Conservation (phyloP, 1,284 basidiomycete species). For the Apiotrichum veenhuisii region DNA sequence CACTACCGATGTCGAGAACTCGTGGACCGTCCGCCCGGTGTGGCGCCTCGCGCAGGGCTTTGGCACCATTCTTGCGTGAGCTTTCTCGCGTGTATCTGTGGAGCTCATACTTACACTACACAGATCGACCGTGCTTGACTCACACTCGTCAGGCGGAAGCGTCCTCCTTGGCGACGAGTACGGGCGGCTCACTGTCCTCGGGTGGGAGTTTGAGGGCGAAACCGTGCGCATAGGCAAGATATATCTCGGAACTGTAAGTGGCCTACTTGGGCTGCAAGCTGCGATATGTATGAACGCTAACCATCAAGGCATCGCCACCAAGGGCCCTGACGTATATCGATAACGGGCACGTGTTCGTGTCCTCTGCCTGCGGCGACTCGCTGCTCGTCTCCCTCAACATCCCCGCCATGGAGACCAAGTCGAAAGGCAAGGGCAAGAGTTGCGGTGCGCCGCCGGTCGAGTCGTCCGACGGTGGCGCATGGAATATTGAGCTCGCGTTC, state of each 20-base stretch:
- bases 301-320: constrained; percentile 64
- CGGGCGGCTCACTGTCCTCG: constrained; percentile 66
- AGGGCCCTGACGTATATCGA: constrained; percentile 73
- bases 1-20: constrained; percentile 14
- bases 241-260: constrained; percentile 69
- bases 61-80: constrained; percentile 45
- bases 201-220: constrained; percentile 53
- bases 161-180: constrained; percentile 73
- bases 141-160: constrained; percentile 44
- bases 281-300: constrained; percentile 4
- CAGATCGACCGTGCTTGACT: constrained; percentile 37
- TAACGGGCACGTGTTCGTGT: constrained; percentile 69
- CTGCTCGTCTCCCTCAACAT: constrained; percentile 58
- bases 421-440: constrained; percentile 32
- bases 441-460: constrained; percentile 29
- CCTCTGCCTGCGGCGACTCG: constrained; percentile 78
- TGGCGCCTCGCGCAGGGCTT: constrained; percentile 48
- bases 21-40: constrained; percentile 32
- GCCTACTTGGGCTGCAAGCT: no score
- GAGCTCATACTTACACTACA: constrained; percentile 48
- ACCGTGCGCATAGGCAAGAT: constrained; percentile 58
- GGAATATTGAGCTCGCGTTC: constrained; percentile 31
- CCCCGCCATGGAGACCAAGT: not conserved
- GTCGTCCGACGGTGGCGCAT: constrained; percentile 48
- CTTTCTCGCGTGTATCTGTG: constrained; percentile 41